Percentiles rank a stretch among this genome's conserved stretches.
Evolutionary conservation across 148 eudicot genomes (phyloP).

Genomic region (Rhododendron kiyosumense): DNA sequence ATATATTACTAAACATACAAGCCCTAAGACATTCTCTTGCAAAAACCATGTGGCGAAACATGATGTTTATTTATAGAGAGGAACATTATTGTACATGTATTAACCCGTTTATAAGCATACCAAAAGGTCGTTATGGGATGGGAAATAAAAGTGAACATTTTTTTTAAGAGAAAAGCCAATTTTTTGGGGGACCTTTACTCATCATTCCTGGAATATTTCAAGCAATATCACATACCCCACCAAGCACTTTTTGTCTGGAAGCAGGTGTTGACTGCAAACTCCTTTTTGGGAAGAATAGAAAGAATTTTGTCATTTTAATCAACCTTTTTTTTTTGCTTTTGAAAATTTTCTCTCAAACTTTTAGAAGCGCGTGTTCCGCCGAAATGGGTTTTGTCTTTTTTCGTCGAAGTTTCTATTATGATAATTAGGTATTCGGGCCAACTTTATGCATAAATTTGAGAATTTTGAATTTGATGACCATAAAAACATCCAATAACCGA

Average conservation of each 20-base stretch:
- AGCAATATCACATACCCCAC: constrained; percentile 23
- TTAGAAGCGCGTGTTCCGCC: not conserved
- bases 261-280: constrained; percentile 25
- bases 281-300: not conserved
- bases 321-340: too few relatives aligned
- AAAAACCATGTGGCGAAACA: not conserved
- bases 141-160: not conserved
- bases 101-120: not conserved
- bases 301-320: not conserved
- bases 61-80: not conserved
- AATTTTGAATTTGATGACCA: not conserved
- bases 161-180: not conserved
- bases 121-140: not conserved
- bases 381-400: not conserved
- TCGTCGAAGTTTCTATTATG: not conserved
- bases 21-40: too few relatives aligned
- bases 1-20: too few relatives aligned
- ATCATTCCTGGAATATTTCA: constrained; percentile 37
- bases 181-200: constrained; percentile 20
- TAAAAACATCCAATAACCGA: not conserved
- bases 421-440: too few relatives aligned
- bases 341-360: not conserved
- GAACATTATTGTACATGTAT: not conserved
- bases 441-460: not conserved
- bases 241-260: constrained; percentile 26